Evolutionary conservation across 2,329 filamentous ascomycete genomes (phyloP), one percentile per base, ranked within the genome.

Genomic region (Penicillium sp.): DNA sequence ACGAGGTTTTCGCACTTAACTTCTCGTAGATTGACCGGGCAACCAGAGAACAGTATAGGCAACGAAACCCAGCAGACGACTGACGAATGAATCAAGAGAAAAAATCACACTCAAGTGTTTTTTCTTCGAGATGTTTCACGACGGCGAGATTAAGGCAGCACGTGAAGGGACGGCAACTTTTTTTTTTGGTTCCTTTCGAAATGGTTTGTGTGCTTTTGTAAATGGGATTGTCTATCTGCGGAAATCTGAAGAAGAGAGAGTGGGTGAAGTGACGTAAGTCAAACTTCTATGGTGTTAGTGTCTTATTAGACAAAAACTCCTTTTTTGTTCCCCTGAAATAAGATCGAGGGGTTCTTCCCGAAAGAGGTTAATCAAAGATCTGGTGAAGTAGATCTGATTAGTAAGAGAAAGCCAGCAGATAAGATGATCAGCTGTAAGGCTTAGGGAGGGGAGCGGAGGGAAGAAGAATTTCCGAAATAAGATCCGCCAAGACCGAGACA

Each of bases 41-140:
- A 46, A 28, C 37, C 54, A 46, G 31, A 33, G 43, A 48, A 50
- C 8, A 52, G 43, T 43, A 8, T 43, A 48, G 14, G 41, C 29
- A 40, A 38, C 41, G 47, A 50, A 50, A 50, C 47, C 33, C 41
- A 39, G 25, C 35, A 49, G 46, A 40, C 41, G 39, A 41, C 31
- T 52, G 44, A 14, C 41, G 34, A 54, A 41, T 48, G 35, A 52
- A 48, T 48, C 50, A 49, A 64, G 64, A 34, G 37, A 33, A 41
- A 68, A 69, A 67, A 66, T 45, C 65, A 69, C 66, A 69, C 55
- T 64, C 40, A 69, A 69, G 66, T 69, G 66, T 68, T 69, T 68
- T 67, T 68, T 67, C 61, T 60, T 53, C 51, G 44, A 50, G 39
- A 46, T 46, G 50, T 5, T 41, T 36, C 39, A 48, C 41, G 47